Evolutionary conservation across 2,329 filamentous ascomycete genomes (phyloP).

Genomic region (Lasiodiplodia gonubiensis): DNA sequence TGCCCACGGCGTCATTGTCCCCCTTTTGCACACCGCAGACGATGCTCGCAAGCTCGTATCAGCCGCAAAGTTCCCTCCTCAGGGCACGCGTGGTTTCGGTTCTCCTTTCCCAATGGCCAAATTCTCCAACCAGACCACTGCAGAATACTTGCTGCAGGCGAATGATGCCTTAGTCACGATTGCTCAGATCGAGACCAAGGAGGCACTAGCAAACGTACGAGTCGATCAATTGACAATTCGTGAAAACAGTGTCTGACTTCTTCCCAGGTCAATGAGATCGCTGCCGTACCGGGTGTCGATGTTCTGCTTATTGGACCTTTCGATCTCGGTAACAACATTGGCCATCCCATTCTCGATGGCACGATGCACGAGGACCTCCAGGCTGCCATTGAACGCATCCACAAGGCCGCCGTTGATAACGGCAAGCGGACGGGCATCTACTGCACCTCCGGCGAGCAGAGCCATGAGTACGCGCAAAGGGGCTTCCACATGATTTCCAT

Average conservation of each 20-base stretch:
- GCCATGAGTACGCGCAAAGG: constrained; percentile 57
- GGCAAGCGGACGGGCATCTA: constrained; percentile 63
- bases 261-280: constrained; percentile 51
- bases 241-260: constrained; percentile 37
- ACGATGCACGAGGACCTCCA: constrained; percentile 58
- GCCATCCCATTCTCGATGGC: constrained; percentile 55
- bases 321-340: constrained; percentile 64
- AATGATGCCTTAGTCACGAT: constrained; percentile 60
- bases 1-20: constrained; percentile 64
- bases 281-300: constrained; percentile 59
- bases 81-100: constrained; percentile 61
- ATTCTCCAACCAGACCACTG: constrained; percentile 48
- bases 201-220: constrained; percentile 44
- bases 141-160: constrained; percentile 61
- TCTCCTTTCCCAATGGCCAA: constrained; percentile 59
- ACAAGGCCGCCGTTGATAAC: constrained; percentile 56
- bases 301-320: constrained; percentile 61
- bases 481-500: constrained; percentile 58
- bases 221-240: background rate
- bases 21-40: constrained; percentile 58
- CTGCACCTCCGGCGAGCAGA: constrained; percentile 58
- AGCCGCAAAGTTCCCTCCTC: constrained; percentile 62
- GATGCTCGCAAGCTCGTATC: constrained; percentile 59
- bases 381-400: constrained; percentile 58
- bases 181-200: constrained; percentile 54